Base-by-base conservation (phyloP, 768 basidiomycete species). In the Termitomyces sp. region DNA sequence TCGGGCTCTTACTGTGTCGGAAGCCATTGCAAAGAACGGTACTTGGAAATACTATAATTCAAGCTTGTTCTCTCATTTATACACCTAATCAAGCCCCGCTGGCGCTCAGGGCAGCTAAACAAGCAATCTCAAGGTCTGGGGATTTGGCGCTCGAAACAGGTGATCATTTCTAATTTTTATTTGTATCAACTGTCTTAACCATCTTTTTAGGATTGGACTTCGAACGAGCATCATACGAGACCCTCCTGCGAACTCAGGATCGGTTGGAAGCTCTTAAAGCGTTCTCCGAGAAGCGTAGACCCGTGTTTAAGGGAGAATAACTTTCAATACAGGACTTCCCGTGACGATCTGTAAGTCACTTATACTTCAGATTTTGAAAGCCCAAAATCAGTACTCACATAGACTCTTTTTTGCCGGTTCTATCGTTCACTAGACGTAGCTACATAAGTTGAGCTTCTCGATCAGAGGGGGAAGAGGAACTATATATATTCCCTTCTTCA, bases 71-170 rank as follows among this genome's bases (percentile, higher is more conserved):
- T 43, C 46, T 57, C 30, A 48, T 23, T 6, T 46, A 38, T 18
- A 23, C 28, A 2, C 14, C 47, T 44, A 18, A 49, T 28, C 23
- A 40, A 94, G 93, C 94, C 30, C 94, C 94, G 18, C 71, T 96
- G 26, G 92, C 94, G 4, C 78, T 95, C 41, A 80, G 86, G n/a
- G 92, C 93, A 7, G 93, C 94, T 5, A 96, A 96, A 67, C 83
- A 85, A 64, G 90, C 91, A 9, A 87, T 95, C 51, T 88, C 89
- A 14, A 82, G 88, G 28, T 90, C 93, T 20, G 78, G 81, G n/a
- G 88, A 93, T 65, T 76, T 94, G 14, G 75, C 88, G 3, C 75
- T 95, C 7, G 93, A 95, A 72, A 81, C 86, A 58, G 91, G 91
- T 46, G 26, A 26, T 5, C 5, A 40, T 83, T 61, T 61, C n/a